Base-by-base conservation (phyloP, 345 rosid genomes). In the Excoecaria cochinchinensis region DNA sequence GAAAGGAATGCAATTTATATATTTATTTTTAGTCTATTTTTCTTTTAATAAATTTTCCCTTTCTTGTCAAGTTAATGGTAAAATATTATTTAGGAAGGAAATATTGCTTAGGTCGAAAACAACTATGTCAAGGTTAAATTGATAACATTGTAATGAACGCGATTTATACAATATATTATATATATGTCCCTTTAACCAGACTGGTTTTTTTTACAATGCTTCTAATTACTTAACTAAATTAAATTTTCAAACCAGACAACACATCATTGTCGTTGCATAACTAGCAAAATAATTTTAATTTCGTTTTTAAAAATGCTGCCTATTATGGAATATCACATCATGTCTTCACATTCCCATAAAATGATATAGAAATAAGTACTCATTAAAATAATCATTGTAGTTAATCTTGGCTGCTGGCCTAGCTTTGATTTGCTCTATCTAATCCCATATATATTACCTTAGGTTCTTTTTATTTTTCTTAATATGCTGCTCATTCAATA, bases 181-280 rank as follows among this genome's bases (percentile, higher is more conserved):
- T 46, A 4, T 16, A 19, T 19, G 77, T 74, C 74, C 50, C 65
- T 75, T 67, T 60, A 71, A 46, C 69, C 25, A 61, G 47, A 21
- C 69, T 77, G 78, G 73, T 77, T 71, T 70, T 72, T 70, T 25
- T 70, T 25, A 74, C 81, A 70, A 81, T 69, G 84, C 52, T 61
- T 19, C n/a, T 12, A 6, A 36, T 60, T 39, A 6, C 73, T 42
- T 51, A 0, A 24, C 4, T 47, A 21, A 24, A 44, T 0, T 61
- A 6, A 19, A n/a, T 14, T 58, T 11, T 16, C 24, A 5, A 72
- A 58, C 16, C 22, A 70, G 56, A 70, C 14, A 38, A 38, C 15
- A 12, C 8, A 61, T 73, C 69, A 17, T 14, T 19, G 11, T 73
- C 69, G 36, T 15, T 47, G 25, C 68, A 3, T 11, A n/a, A 39